Conservation (phyloP, 495 filamentous ascomycete genomes). For the Lasiosphaeriaceae sp. region DNA sequence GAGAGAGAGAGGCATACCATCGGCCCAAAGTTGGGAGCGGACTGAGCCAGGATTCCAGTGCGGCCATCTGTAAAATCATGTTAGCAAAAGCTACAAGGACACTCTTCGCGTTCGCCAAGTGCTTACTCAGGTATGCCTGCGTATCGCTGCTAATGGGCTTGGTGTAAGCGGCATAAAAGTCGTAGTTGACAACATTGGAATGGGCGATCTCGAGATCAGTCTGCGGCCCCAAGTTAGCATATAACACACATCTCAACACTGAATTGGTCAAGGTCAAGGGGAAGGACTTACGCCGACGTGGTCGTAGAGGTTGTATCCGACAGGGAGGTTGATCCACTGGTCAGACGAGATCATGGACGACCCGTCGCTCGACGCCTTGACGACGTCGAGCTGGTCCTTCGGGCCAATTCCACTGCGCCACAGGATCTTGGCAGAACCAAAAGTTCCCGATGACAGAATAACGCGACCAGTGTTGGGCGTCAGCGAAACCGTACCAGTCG, state of each 20-base stretch:
- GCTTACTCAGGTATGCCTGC: constrained; percentile 28
- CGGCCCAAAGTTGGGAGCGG: constrained; percentile 59
- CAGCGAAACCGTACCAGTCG: constrained; percentile 51
- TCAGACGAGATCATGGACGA: constrained; percentile 40
- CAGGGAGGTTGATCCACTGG: constrained; percentile 64
- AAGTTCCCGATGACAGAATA: constrained; percentile 60
- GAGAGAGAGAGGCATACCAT: constrained; percentile 31
- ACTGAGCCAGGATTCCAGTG: constrained; percentile 57
- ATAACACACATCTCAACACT: too few species aligned
- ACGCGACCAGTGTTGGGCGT: constrained; percentile 55
- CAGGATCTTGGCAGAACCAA: constrained; percentile 64
- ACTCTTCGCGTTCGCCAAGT: background rate
- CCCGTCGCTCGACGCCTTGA: constrained; percentile 46
- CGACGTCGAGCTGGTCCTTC: constrained; percentile 48
- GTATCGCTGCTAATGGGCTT: constrained; percentile 26
- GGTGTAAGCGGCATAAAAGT: constrained; percentile 56
- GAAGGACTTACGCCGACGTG: constrained; percentile 51
- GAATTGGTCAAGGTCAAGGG: background rate
- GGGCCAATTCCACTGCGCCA: constrained; percentile 55
- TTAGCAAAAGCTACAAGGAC: background rate
- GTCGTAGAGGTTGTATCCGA: constrained; percentile 67
- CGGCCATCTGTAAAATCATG: constrained; percentile 33
- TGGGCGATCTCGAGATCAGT: constrained; percentile 59
- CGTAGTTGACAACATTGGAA: constrained; percentile 51
- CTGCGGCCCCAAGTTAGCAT: constrained; percentile 12